A percentile compares a stretch with the other conserved stretches of the same genome.
These are phyloP conservation scores for Closterium sp. DNA, from an alignment of 139 green algal species.

Conservation along the genomic window DNA sequence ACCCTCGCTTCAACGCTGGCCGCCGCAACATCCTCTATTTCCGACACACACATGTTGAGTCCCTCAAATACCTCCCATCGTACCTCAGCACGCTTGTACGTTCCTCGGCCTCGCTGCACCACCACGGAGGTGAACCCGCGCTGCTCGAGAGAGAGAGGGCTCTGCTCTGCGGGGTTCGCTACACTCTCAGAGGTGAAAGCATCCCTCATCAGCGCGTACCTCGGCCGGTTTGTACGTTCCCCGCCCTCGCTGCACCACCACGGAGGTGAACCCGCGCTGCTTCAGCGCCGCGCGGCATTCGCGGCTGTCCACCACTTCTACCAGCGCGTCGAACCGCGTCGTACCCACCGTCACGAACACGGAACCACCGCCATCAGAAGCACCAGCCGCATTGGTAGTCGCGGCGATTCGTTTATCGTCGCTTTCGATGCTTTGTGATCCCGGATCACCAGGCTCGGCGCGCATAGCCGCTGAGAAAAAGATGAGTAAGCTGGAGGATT, in stretches of 20 bases:
- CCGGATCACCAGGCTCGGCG: not conserved
- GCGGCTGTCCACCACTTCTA: conserved; percentile 36
- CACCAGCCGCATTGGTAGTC: not conserved
- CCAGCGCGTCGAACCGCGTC: conserved; percentile 54
- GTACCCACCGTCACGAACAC: conserved; percentile 59
- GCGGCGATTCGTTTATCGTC: not conserved
- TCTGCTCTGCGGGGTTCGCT: too few species aligned
- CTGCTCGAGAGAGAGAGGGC: not conserved
- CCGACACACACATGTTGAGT: too few species aligned
- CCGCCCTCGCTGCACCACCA: conserved; percentile 41
- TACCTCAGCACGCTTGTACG: conserved; percentile 8
- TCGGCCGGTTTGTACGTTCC: conserved; percentile 25
- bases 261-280: conserved; percentile 22
- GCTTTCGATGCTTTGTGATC: not conserved
- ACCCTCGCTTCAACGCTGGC: too few species aligned
- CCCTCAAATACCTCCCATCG: too few species aligned
- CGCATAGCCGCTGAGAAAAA: not conserved
- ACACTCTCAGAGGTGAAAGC: too few species aligned
- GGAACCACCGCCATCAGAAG: not conserved
- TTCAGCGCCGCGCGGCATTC: conserved; percentile 12
- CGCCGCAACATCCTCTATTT: too few species aligned
- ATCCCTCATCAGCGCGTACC: not conserved
- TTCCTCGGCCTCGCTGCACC: conserved; percentile 45
- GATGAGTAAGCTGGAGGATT: too few species aligned
- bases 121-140: not conserved